A percentile compares a stretch with the other conserved stretches of the same genome.
These are phyloP conservation scores for Trichoderma koningiopsis DNA, from an alignment of 2,329 filamentous ascomycete species.

Conservation along the genomic window DNA sequence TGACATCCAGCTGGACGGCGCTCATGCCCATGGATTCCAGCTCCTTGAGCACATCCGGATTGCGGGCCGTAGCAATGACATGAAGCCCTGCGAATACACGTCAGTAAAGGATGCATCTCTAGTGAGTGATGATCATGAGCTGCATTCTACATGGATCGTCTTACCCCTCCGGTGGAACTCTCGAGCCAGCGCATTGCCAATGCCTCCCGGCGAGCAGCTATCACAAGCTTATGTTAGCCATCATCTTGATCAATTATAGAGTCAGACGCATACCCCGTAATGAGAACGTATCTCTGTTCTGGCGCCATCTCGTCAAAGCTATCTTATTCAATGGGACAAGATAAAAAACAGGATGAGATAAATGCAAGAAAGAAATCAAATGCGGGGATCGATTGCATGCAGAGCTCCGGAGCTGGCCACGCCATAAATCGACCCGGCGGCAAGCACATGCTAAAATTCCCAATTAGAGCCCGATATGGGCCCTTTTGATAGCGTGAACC, in stretches of 20 bases:
- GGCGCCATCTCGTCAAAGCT: constrained; percentile 28
- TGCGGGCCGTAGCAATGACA: constrained; percentile 60
- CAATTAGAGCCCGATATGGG: background rate
- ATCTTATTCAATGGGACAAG: background rate
- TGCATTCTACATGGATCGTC: background rate
- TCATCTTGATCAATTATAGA: background rate
- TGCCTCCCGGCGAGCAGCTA: constrained; percentile 61
- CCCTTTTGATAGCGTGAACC: background rate
- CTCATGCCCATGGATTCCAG: constrained; percentile 52
- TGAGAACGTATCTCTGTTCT: constrained; percentile 49
- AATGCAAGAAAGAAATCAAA: background rate
- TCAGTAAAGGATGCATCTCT: background rate
- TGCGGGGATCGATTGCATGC: background rate
- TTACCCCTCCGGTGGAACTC: constrained; percentile 58
- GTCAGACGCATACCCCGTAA: constrained; percentile 48
- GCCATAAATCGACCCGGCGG: background rate
- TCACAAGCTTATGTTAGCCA: constrained; percentile 6
- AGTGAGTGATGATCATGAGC: background rate
- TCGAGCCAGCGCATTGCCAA: constrained; percentile 56
- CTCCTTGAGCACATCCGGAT: constrained; percentile 49
- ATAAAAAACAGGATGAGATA: background rate
- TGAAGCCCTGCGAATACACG: constrained; percentile 39
- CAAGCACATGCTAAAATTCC: constrained; percentile 1
- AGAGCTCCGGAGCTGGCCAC: background rate
- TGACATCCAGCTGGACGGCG: constrained; percentile 56